A percentile compares a stretch with the other conserved stretches of the same genome.
phyloP scores from a whole-genome alignment of 768 basidiomycete genomes.

The Rhizopogon sp. region DNA sequence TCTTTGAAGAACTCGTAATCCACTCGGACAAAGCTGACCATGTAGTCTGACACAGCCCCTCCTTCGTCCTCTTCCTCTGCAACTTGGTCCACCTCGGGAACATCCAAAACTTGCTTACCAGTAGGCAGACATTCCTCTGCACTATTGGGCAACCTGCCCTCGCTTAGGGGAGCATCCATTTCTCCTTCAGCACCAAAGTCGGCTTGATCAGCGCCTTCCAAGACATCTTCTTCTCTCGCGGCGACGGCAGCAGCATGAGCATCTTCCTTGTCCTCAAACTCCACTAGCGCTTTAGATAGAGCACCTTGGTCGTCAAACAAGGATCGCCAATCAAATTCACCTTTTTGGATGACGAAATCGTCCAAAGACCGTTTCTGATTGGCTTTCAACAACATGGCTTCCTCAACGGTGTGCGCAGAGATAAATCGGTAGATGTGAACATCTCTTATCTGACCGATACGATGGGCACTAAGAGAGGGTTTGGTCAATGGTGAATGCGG shows the following conservation, averaged over 20 bases:
- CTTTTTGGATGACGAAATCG: slow-evolving; percentile 86
- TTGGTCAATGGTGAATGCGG: neutral
- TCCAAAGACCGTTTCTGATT: slow-evolving; percentile 95
- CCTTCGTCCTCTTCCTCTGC: slow-evolving; percentile 46
- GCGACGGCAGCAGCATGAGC: slow-evolving; percentile 77
- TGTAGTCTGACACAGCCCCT: slow-evolving; percentile 79
- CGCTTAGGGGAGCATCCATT: slow-evolving; percentile 10
- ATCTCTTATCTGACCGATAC: slow-evolving; percentile 96
- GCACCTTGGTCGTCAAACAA: slow-evolving; percentile 63
- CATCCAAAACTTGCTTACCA: slow-evolving; percentile 22
- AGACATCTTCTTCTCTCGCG: slow-evolving; percentile 61
- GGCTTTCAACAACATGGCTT: slow-evolving; percentile 95
- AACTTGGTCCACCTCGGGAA: slow-evolving; percentile 29
- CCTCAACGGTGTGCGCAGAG: slow-evolving; percentile 86
- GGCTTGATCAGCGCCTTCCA: slow-evolving; percentile 75
- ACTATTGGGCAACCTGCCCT: slow-evolving; percentile 4
- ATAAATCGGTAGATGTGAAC: slow-evolving; percentile 97
- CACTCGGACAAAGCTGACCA: slow-evolving; percentile 60
- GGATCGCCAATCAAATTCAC: slow-evolving; percentile 92
- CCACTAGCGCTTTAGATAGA: slow-evolving; percentile 70
- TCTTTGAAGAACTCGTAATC: slow-evolving; percentile 71
- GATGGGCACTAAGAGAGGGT: slow-evolving; percentile 66
- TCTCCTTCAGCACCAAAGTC: slow-evolving; percentile 62
- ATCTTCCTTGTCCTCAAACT: slow-evolving; percentile 88
- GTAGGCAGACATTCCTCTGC: slow-evolving; percentile 14